These are phyloP conservation scores for Aspergillus oerlinghausenensis DNA, from an alignment of 2,329 filamentous ascomycete genomes.

Conservation along the genomic window DNA sequence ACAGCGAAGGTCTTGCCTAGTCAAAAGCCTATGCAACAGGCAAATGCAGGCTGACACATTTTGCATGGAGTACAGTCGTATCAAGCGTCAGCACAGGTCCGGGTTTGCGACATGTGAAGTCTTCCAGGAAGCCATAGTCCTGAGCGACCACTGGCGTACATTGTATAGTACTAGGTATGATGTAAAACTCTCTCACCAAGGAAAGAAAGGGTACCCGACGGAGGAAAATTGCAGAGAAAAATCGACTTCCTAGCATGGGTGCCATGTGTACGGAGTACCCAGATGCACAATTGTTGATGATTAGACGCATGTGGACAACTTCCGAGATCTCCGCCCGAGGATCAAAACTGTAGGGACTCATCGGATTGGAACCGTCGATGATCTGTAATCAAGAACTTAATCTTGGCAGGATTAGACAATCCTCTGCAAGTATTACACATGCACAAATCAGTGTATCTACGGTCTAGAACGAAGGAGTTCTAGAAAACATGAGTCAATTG, in stretches of 20 bases:
- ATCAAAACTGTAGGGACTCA: too few relatives aligned
- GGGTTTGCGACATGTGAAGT: too few relatives aligned
- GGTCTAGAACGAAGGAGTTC: not conserved
- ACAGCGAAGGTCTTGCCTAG: conserved; percentile 78
- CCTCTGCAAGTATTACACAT: too few relatives aligned
- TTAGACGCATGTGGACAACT: not conserved
- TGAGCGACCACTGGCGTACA: not conserved
- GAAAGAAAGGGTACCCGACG: not conserved
- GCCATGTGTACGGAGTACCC: not conserved
- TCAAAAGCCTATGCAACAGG: conserved; percentile 75
- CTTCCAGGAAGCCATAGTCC: too few relatives aligned
- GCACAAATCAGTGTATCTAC: too few relatives aligned
- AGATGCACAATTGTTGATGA: too few relatives aligned
- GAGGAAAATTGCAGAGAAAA: not conserved
- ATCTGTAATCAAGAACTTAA: not conserved
- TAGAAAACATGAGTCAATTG: not conserved
- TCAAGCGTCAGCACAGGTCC: not conserved
- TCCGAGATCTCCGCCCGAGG: not conserved
- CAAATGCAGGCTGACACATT: conserved; percentile 50
- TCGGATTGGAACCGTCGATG: not conserved
- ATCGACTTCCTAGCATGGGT: not conserved
- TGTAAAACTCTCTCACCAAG: not conserved
- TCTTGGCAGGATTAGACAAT: not conserved
- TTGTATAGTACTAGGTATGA: not conserved
- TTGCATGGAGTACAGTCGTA: not conserved